Evolutionary conservation across 1,284 basidiomycete genomes (phyloP).

Genomic region (Cutaneotrichosporon dermatis): DNA sequence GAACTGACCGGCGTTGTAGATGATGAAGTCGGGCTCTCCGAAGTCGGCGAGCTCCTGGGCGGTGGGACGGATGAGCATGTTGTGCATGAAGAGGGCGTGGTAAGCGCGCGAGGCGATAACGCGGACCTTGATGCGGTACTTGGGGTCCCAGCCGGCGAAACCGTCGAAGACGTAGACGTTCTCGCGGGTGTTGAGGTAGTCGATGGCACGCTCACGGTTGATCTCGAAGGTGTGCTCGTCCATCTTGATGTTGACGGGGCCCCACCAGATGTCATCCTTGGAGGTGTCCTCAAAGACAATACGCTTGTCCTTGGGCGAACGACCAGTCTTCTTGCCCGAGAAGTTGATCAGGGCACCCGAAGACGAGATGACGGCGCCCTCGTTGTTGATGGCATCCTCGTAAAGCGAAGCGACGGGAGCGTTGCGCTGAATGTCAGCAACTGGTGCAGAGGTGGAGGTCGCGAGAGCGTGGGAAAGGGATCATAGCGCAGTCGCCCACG

Average conservation of each 20-base stretch:
- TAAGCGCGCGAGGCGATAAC: slow-evolving; percentile 98
- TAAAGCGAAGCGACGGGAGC: slow-evolving; percentile 92
- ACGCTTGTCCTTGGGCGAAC: slow-evolving; percentile 98
- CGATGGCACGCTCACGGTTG: slow-evolving; percentile 99
- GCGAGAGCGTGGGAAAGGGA: no score
- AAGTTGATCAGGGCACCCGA: slow-evolving; percentile 99
- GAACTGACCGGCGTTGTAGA: slow-evolving; percentile 99
- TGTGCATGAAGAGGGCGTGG: slow-evolving; percentile 99
- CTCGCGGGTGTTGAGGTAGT: slow-evolving; percentile 97
- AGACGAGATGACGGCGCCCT: slow-evolving; percentile 95
- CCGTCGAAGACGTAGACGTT: slow-evolving; percentile 99
- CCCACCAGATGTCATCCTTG: slow-evolving; percentile 99
- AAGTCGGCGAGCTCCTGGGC: slow-evolving; percentile 90
- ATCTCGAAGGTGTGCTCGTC: slow-evolving; percentile 97
- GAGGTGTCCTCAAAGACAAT: slow-evolving; percentile 97
- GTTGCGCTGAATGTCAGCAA: slow-evolving; percentile 68
- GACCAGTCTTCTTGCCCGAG: slow-evolving; percentile 98
- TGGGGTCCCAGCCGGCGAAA: slow-evolving; percentile 88
- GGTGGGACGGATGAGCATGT: slow-evolving; percentile 98
- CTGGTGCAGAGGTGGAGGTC: no score
- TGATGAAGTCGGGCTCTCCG: slow-evolving; percentile 99
- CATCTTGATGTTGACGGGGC: slow-evolving; percentile 99
- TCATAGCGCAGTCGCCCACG: no score
- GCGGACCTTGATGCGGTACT: slow-evolving; percentile 99
- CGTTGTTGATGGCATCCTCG: slow-evolving; percentile 96